These are phyloP conservation scores for Cantharellus cinnabarinus DNA, from an alignment of 768 basidiomycete species.

Conservation along the genomic window DNA sequence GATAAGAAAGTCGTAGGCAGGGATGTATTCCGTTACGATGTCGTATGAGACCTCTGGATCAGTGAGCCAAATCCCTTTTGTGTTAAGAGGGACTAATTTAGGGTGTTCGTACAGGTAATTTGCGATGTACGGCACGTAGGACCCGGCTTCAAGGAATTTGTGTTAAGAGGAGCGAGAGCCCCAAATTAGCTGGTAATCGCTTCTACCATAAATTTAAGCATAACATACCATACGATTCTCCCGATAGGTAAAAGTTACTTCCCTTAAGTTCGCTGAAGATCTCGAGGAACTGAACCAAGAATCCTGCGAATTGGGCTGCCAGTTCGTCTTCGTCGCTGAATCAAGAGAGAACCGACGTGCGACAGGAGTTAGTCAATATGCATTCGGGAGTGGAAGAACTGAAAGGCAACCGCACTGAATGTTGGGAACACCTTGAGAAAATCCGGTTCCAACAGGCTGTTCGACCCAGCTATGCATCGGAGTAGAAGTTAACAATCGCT, in stretches of 20 bases:
- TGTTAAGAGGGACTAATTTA: slow-evolving; percentile 28
- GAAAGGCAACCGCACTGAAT: slow-evolving; percentile 16
- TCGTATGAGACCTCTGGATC: slow-evolving; percentile 47
- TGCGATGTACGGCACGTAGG: slow-evolving; percentile 48
- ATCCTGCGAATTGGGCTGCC: slow-evolving; percentile 34
- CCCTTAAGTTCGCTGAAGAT: slow-evolving; percentile 54
- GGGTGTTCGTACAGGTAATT: slow-evolving; percentile 50
- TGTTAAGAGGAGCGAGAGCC: background rate
- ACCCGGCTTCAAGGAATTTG: slow-evolving; percentile 26
- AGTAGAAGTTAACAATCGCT: no score
- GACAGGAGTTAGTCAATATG: background rate
- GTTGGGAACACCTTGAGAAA: slow-evolving; percentile 47
- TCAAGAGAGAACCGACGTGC: no score
- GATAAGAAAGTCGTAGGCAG: slow-evolving; percentile 41
- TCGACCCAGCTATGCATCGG: slow-evolving; percentile 31
- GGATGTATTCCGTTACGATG: slow-evolving; percentile 47
- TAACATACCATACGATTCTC: slow-evolving; percentile 22
- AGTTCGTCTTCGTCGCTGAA: slow-evolving; percentile 30
- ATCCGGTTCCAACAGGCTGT: slow-evolving; percentile 65
- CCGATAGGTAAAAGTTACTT: slow-evolving; percentile 48
- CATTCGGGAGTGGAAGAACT: background rate
- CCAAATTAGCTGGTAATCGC: background rate
- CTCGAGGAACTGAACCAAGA: slow-evolving; percentile 54
- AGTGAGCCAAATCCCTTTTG: slow-evolving; percentile 52
- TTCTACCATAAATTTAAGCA: no score